These are phyloP conservation scores for Pyricularia sp. DNA, from an alignment of 2,329 filamentous ascomycete genomes.

Conservation along the genomic window DNA sequence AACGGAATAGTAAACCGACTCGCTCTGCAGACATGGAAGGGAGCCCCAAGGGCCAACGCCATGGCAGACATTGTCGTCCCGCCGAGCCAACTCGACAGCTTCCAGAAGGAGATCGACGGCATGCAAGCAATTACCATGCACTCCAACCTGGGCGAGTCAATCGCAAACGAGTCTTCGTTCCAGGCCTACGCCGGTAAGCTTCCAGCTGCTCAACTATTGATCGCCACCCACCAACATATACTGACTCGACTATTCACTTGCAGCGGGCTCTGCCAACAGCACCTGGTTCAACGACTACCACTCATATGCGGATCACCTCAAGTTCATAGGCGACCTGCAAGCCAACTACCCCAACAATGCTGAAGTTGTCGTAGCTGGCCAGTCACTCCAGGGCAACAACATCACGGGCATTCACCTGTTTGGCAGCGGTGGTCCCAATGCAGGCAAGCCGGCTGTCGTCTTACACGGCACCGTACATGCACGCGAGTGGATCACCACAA, in stretches of 20 bases:
- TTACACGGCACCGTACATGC: conserved; percentile 47
- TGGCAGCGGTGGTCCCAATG: conserved; percentile 28
- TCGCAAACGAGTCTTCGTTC: conserved; percentile 20
- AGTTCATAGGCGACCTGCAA: conserved; percentile 33
- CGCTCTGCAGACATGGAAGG: conserved; percentile 24
- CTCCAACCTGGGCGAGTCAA: conserved; percentile 24
- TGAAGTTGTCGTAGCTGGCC: conserved; percentile 32
- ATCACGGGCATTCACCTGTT: conserved; percentile 50
- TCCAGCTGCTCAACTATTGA: conserved; percentile 10
- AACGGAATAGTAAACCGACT: conserved; percentile 21
- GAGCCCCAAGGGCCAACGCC: conserved; percentile 18
- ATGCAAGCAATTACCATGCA: conserved; percentile 20
- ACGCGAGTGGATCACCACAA: conserved; percentile 45
- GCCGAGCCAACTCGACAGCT: conserved; percentile 19
- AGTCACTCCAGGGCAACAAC: conserved; percentile 28
- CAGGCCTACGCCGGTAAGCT: conserved; percentile 13
- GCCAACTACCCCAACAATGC: conserved; percentile 30
- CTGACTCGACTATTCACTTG: not conserved
- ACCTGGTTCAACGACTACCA: conserved; percentile 43
- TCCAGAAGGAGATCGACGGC: conserved; percentile 14
- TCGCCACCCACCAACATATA: conserved; percentile 4
- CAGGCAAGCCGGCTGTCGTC: conserved; percentile 36
- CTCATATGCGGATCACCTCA: conserved; percentile 35
- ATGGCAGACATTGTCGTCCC: conserved; percentile 28
- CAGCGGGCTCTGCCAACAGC: conserved; percentile 13